phyloP scores from a whole-genome alignment of 139 green algal genomes.

The Picochlorum sp. region DNA sequence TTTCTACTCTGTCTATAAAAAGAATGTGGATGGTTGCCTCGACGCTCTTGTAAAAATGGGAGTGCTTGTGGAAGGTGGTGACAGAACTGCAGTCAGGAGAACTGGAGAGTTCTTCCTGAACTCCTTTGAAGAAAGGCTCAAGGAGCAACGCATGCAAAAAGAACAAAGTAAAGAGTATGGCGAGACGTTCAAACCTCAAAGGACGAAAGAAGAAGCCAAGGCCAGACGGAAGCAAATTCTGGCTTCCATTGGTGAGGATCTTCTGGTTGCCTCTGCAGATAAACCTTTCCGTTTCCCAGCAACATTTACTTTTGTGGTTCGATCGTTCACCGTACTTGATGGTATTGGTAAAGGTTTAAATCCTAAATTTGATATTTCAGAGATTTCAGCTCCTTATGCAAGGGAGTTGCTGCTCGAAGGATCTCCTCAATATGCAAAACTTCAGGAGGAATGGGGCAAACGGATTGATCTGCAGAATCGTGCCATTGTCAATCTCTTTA shows the following conservation, averaged over 20 bases:
- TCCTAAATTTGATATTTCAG: slow-evolving; percentile 95
- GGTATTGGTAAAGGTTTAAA: slow-evolving; percentile 94
- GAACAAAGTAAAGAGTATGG: slow-evolving; percentile 31
- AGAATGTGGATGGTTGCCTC: slow-evolving; percentile 76
- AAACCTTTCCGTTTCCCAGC: slow-evolving; percentile 98
- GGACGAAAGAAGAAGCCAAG: slow-evolving; percentile 55
- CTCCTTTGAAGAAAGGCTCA: slow-evolving; percentile 65
- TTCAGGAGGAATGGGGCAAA: slow-evolving; percentile 48
- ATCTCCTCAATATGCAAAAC: slow-evolving; percentile 31
- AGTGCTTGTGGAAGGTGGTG: slow-evolving; percentile 77
- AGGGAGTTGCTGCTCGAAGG: slow-evolving; percentile 71
- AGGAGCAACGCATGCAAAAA: slow-evolving; percentile 32
- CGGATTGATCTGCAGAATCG: slow-evolving; percentile 59
- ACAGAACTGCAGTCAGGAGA: slow-evolving; percentile 74
- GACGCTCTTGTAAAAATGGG: slow-evolving; percentile 82
- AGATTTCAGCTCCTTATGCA: slow-evolving; percentile 91
- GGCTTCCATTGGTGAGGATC: slow-evolving; percentile 83
- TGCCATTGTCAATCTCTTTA: slow-evolving; percentile 88
- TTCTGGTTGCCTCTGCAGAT: slow-evolving; percentile 85
- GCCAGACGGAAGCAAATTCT: slow-evolving; percentile 77
- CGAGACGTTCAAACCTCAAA: slow-evolving; percentile 69
- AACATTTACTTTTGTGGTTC: slow-evolving; percentile 91
- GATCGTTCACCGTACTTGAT: slow-evolving; percentile 89
- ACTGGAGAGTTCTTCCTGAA: slow-evolving; percentile 97
- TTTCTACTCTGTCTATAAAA: slow-evolving; percentile 87